phyloP scores from a whole-genome alignment of 2,329 filamentous ascomycete genomes.

The Hymenoscyphus albidus region DNA sequence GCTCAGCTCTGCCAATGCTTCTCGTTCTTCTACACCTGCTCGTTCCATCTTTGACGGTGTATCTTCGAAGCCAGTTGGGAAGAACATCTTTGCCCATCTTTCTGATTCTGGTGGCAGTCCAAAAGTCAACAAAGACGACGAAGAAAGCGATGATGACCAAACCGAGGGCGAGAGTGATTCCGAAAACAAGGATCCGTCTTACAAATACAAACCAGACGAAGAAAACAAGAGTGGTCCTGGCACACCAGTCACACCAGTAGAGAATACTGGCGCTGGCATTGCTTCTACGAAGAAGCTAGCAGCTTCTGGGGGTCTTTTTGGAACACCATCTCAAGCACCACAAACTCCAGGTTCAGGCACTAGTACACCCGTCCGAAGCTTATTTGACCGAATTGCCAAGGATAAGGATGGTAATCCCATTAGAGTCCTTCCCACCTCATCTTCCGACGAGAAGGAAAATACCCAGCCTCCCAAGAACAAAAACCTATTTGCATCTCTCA shows the following conservation, averaged over 20 bases:
- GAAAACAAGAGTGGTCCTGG: constrained; percentile 22
- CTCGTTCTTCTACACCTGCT: constrained; percentile 29
- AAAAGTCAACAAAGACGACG: constrained; percentile 41
- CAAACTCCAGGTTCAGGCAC: constrained; percentile 28
- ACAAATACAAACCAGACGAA: constrained; percentile 22
- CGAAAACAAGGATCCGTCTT: constrained; percentile 31
- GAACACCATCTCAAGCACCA: constrained; percentile 25
- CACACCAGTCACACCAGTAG: constrained; percentile 24
- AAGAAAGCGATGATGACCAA: constrained; percentile 42
- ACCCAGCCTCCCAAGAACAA: constrained; percentile 26
- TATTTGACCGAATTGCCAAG: constrained; percentile 54
- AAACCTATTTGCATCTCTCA: constrained; percentile 23
- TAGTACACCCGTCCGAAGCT: constrained; percentile 45
- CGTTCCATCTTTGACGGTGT: not conserved
- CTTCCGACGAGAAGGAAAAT: constrained; percentile 36
- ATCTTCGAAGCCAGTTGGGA: constrained; percentile 15
- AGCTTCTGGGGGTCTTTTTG: constrained; percentile 6
- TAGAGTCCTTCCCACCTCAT: constrained; percentile 28
- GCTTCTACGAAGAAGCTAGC: constrained; percentile 28
- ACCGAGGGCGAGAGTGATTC: constrained; percentile 43
- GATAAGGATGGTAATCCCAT: constrained; percentile 48
- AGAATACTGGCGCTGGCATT: constrained; percentile 29
- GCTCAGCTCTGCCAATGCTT: constrained; percentile 26
- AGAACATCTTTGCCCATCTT: constrained; percentile 58
- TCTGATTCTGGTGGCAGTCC: constrained; percentile 49